These are phyloP conservation scores for Capsicum rhomboideum DNA, from an alignment of 257 asterid species.

Conservation along the genomic window DNA sequence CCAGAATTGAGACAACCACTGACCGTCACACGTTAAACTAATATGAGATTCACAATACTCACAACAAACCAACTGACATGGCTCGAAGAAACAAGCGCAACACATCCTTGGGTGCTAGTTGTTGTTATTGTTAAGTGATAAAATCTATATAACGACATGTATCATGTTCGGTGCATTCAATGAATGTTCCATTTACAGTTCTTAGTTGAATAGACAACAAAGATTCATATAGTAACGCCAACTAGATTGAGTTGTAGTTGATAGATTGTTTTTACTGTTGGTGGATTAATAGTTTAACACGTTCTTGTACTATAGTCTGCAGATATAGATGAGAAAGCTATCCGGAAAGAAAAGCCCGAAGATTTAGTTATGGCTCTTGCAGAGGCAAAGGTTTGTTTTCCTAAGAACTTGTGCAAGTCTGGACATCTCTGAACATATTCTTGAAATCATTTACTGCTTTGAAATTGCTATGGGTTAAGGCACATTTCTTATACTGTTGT, in stretches of 20 bases:
- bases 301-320: constrained; percentile 47
- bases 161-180: neutral
- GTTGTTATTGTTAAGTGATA: neutral
- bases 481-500: neutral
- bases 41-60: neutral
- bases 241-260: neutral
- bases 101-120: neutral
- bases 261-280: neutral
- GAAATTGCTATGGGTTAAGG: neutral
- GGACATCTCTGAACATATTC: neutral
- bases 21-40: neutral
- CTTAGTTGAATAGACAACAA: neutral
- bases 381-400: constrained; percentile 63
- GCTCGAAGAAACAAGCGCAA: neutral
- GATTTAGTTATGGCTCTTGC: constrained; percentile 92
- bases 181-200: neutral
- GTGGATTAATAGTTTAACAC: neutral
- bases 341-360: constrained; percentile 77
- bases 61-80: neutral
- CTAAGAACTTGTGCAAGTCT: neutral
- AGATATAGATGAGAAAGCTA: constrained; percentile 91
- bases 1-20: neutral
- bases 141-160: neutral
- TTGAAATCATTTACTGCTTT: neutral
- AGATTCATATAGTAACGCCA: neutral